phyloP scores from a whole-genome alignment of 495 filamentous ascomycete species.

The Monascus purpureus region DNA sequence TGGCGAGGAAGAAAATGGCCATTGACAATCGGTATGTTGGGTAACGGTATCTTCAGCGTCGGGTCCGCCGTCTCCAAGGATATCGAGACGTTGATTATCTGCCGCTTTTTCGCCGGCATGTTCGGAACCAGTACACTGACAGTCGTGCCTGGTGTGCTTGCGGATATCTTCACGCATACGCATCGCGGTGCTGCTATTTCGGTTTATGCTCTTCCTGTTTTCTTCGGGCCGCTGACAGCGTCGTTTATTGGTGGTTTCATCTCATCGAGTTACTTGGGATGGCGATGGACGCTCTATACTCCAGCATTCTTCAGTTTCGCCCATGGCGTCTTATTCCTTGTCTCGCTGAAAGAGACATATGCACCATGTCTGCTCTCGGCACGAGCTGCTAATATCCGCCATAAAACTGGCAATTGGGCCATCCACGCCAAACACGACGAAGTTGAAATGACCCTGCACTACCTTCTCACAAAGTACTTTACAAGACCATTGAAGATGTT shows the following conservation, averaged over 20 bases:
- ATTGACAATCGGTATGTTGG: slow-evolving; percentile 24
- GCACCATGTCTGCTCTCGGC: slow-evolving; percentile 32
- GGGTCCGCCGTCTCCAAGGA: slow-evolving; percentile 33
- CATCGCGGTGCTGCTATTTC: slow-evolving; percentile 21
- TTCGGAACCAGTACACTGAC: slow-evolving; percentile 22
- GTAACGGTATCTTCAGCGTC: slow-evolving; percentile 33
- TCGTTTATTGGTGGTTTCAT: slow-evolving; percentile 22
- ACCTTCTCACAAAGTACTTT: slow-evolving; percentile 12
- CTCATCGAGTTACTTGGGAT: slow-evolving; percentile 11
- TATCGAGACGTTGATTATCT: slow-evolving; percentile 24
- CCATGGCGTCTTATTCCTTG: slow-evolving; percentile 1
- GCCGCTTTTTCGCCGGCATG: slow-evolving; percentile 23
- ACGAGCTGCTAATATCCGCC: slow-evolving; percentile 34
- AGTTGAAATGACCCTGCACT: slow-evolving; percentile 16
- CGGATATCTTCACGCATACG: slow-evolving; percentile 22
- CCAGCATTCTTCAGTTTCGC: slow-evolving; percentile 5
- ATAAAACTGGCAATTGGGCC: slow-evolving; percentile 43
- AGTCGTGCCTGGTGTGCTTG: slow-evolving; percentile 20
- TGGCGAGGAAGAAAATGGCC: slow-evolving; percentile 28
- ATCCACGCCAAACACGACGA: slow-evolving; percentile 38
- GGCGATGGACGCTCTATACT: slow-evolving; percentile 17
- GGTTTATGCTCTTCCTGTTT: slow-evolving; percentile 22
- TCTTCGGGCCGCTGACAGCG: slow-evolving; percentile 20
- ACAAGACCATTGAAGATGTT: slow-evolving; percentile 30
- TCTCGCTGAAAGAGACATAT: slow-evolving; percentile 34